Evolutionary conservation across 345 rosid species (phyloP).

Genomic region (Brassica carinata): DNA sequence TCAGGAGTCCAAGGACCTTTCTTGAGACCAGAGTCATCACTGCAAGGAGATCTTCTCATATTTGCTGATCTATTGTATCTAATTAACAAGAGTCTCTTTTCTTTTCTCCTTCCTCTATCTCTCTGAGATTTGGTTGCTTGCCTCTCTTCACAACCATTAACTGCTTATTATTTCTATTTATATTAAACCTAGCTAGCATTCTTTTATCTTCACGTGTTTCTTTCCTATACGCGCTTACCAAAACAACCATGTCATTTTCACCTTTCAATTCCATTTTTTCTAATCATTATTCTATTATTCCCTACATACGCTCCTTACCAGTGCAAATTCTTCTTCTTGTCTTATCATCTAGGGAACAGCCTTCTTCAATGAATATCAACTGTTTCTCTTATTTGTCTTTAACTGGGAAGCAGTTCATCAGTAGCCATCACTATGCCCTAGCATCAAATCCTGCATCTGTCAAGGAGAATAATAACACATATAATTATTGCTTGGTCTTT

Average conservation of each 20-base stretch:
- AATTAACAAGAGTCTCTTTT: not conserved
- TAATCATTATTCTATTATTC: constrained; percentile 25
- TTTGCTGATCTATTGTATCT: constrained; percentile 19
- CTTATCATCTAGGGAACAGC: constrained; percentile 33
- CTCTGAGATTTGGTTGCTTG: constrained; percentile 42
- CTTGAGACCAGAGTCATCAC: constrained; percentile 72
- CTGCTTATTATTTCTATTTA: constrained; percentile 47
- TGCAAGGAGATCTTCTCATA: constrained; percentile 68
- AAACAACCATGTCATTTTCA: constrained; percentile 44
- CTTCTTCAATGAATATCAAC: constrained; percentile 29
- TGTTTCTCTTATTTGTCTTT: constrained; percentile 31
- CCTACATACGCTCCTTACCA: constrained; percentile 25
- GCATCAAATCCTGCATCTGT: constrained; percentile 26
- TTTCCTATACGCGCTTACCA: constrained; percentile 32
- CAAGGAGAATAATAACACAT: constrained; percentile 11
- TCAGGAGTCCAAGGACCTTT: constrained; percentile 95
- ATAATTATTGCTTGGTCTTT: constrained; percentile 30
- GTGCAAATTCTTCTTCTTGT: constrained; percentile 33
- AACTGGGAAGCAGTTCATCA: constrained; percentile 35
- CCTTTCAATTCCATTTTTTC: constrained; percentile 39
- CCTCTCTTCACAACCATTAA: constrained; percentile 63
- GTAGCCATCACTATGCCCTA: constrained; percentile 40
- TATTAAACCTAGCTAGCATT: constrained; percentile 46
- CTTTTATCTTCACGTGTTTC: constrained; percentile 34
- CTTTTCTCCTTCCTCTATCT: not conserved